Evolutionary conservation across 257 asterid genomes (phyloP), one percentile per base, ranked within the genome.

Genomic region (Linaria vulgaris): DNA sequence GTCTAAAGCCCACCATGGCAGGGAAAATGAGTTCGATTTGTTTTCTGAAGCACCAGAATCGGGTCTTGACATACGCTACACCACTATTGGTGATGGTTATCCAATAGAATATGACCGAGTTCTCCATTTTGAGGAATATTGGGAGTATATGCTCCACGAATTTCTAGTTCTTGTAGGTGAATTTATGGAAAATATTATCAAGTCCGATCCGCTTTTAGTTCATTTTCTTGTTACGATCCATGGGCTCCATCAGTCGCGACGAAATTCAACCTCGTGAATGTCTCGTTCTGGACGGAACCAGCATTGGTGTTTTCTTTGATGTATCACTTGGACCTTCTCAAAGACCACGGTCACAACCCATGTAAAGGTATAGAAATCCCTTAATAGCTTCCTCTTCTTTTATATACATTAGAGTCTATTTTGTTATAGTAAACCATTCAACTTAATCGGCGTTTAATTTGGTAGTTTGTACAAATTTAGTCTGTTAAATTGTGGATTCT

Each of bases 31-130:
- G 0, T 31, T 62, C 0, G 83, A 82, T 20, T 50, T 75, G 13
- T 83, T 83, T 43, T 38, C 69, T 0, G 31, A 58, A n/a, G 78
- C 79, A 1, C 77, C 78, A 0, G 21, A 70, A 25, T 63, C 75
- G 0, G 84, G 83, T 0, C 80, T 80, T 0, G 89, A 83, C 72
- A 77, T 83, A 27, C 75, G 80, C 3, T 83, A 70, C 70, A 54
- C 76, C 3, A 80, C 86, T 3, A 71, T 77, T 7, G 25, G 47
- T 21, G 89, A 83, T 63, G 80, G 79, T 3, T 63, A 75, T 16
- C 80, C 86, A 0, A 3, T 75, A 37, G 78, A 59, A 1, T 78
- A 61, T 23, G 78, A 83, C 51, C 50, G 89, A 6, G 69, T 56
- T 39, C 15, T 10, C 24, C 27, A 72, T 71, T 52, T 74, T 19